Base-by-base conservation (phyloP, 148 eudicot genomes). In the Rhododendron henanense region DNA sequence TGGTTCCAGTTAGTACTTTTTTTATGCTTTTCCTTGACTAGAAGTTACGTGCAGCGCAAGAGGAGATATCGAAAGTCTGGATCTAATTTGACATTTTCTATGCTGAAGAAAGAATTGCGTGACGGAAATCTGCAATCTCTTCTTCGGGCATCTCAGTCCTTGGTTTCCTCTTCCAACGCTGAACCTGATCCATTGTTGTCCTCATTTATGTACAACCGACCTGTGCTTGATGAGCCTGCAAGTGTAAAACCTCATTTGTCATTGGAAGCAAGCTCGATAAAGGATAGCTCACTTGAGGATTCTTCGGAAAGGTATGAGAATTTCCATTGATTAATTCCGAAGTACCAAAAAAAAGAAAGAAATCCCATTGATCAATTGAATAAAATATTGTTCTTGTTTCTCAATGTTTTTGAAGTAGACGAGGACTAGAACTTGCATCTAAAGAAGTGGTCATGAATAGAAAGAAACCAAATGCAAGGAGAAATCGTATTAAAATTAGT, bases 161-260 rank as follows among this genome's bases (percentile, higher is more conserved):
- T 87, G 69, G 92, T 88, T 51, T 84, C 91, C 75, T 92, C 94
- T 39, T 89, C 95, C 44, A 93, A 87, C 86, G 84, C 95, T 16
- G 98, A 93, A 80, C 90, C 98, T 7, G 99, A 97, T 88, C 95
- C 96, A 71, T 89, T 95, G 85, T 83, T 97, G 87, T 95, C 96
- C 28, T 95, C 98, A 10, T 94, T 97, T 81, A 91, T 97, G 53
- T 91, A 85, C 90, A 97, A 83, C 84, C 89, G 93, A 23, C 90
- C 93, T 59, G 85, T 61, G 65, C 89, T 78, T 59, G 92, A 90
- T 88, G 94, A 91, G 74, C 76, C 87, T 67, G 84, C 88, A 65
- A 85, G 53, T 79, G 88, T 77, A 71, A 93, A 92, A 77, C 87
- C 92, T 81, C 81, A 85, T 85, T 86, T 92, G 88, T 85, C 93